Conservation (phyloP, 495 filamentous ascomycete species). For the Tetracladium marchalianum region DNA sequence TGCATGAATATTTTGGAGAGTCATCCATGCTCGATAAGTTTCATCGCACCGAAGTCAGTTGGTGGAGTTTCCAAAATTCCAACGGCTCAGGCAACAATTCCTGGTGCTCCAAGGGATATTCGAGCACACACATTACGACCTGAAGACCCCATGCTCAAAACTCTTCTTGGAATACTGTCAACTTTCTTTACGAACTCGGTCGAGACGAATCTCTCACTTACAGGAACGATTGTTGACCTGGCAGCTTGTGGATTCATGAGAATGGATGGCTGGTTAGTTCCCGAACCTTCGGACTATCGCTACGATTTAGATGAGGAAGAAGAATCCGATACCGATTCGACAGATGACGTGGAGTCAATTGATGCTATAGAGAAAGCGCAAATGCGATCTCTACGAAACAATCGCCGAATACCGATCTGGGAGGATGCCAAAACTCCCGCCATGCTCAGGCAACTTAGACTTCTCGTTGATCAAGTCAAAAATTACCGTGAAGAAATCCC, state of each 20-base stretch:
- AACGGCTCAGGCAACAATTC: constrained; percentile 37
- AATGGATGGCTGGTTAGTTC: constrained; percentile 83
- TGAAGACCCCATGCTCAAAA: constrained; percentile 68
- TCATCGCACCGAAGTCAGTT: constrained; percentile 44
- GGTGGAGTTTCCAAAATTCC: constrained; percentile 40
- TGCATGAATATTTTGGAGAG: constrained; percentile 66
- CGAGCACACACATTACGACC: constrained; percentile 50
- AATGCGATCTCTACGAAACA: constrained; percentile 33
- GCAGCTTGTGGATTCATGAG: constrained; percentile 73
- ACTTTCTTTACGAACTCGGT: constrained; percentile 84
- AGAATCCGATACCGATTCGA: constrained; percentile 5
- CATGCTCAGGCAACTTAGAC: constrained; percentile 38
- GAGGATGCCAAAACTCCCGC: constrained; percentile 33
- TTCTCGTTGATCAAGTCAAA: constrained; percentile 53
- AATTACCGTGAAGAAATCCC: constrained; percentile 59
- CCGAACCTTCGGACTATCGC: constrained; percentile 53
- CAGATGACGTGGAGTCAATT: constrained; percentile 6
- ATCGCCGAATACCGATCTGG: constrained; percentile 41
- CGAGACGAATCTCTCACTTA: constrained; percentile 79
- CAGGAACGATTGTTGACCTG: constrained; percentile 71
- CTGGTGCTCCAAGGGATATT: constrained; percentile 43
- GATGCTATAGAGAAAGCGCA: constrained; percentile 34
- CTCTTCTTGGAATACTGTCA: constrained; percentile 57
- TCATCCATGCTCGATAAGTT: constrained; percentile 58
- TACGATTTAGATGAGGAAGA: constrained; percentile 32